Evolutionary conservation across 176 grass and related monocot species (phyloP), one percentile per base, ranked within the genome.

Genomic region (Eremochloa ophiuroides): DNA sequence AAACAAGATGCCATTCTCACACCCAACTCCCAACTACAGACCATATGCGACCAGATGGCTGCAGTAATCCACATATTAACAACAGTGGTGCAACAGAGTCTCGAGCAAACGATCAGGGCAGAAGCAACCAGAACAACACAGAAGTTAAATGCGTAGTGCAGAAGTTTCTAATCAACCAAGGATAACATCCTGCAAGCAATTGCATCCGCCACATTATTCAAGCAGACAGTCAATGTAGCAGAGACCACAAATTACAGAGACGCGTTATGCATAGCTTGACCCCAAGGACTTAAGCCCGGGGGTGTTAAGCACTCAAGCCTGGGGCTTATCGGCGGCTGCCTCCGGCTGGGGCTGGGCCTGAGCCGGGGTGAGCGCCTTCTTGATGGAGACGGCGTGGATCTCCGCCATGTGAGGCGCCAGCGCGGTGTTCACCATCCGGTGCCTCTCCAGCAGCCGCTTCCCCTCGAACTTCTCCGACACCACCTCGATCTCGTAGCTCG

Each of bases 371-470:
- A 99, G 85, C 20, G 91, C 93, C 89, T 98, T 91, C 90, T 99
- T 95, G 82, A 99, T 95, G 82, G 96, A 99, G 73, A 95, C 91
- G 84, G 96, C 91, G 71, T 99, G 93, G 85, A 99, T 99, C 44
- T 93, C 64, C 8, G 90, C 86, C 89, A 99, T 99, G 82, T 90
- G 93, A 63, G 90, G 85, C 29, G 89, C 87, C 80, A 99, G 82
- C 74, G 89, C 93, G 26, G 88, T 71, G 82, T 99, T 99, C 60
- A 99, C 96, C 87, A 99, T 85, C 63, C 93, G 80, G 86, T 99
- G 96, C 82, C 96, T 51, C 82, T 99, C 96, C 80, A 99, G 85
- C 56, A 99, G 85, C 76, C 93, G 85, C 82, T 99, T 99, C 73
- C 96, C 96, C 82, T 99, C 96, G 37, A 99, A 99, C 77, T 99